Percentiles rank a stretch among this genome's conserved stretches.
Evolutionary conservation across 164 flowering plant species (phyloP).

Genomic region (Stephania japonica): DNA sequence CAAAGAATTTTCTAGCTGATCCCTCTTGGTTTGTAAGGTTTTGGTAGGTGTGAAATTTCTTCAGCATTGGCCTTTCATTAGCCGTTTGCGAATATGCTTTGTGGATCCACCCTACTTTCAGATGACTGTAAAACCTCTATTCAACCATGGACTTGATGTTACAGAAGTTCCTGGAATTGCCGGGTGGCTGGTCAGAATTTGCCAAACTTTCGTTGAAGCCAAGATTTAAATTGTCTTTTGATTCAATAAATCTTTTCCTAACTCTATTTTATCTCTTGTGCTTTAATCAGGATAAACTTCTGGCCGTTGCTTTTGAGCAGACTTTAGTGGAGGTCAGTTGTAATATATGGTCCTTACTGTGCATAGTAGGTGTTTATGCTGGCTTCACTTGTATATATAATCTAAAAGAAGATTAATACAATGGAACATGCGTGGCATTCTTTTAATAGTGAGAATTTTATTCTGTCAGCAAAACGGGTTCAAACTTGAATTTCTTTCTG

Average conservation of each 20-base stretch:
- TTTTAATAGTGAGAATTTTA: neutral
- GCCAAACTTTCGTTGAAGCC: neutral
- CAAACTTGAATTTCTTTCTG: slow-evolving; percentile 12
- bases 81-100: slow-evolving; percentile 89
- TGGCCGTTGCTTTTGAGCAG: slow-evolving; percentile 83
- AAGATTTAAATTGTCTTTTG: neutral
- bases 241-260: neutral
- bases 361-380: neutral
- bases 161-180: slow-evolving; percentile 95
- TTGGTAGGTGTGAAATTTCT: slow-evolving; percentile 88
- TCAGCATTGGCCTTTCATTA: slow-evolving; percentile 72
- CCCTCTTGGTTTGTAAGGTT: slow-evolving; percentile 37
- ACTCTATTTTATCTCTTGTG: neutral
- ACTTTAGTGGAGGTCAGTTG: slow-evolving; percentile 82
- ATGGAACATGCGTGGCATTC: neutral
- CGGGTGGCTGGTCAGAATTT: slow-evolving; percentile 80
- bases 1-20: neutral
- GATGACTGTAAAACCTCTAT: slow-evolving; percentile 90
- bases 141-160: slow-evolving; percentile 83
- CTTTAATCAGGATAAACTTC: slow-evolving; percentile 72
- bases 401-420: neutral
- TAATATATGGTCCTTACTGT: neutral
- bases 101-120: slow-evolving; percentile 94
- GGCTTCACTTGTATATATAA: neutral
- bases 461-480: neutral